Base-by-base conservation (phyloP, 306 rosid genomes). In the Prinsepia uniflora region DNA sequence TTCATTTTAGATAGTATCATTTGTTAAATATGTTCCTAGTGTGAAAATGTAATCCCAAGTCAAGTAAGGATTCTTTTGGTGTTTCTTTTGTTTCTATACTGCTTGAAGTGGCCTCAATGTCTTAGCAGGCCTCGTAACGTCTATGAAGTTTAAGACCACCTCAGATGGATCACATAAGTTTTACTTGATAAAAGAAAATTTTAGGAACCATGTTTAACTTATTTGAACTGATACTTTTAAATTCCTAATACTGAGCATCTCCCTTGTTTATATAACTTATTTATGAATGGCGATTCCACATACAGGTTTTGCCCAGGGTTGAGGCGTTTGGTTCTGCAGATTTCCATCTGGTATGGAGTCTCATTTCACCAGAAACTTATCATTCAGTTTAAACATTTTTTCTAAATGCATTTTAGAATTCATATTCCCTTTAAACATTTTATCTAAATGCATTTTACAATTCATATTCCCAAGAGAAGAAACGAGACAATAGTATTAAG, bases 341-440 rank as follows among this genome's bases (percentile, higher is more conserved):
- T 22, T 78, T 82, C 68, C 68, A 71, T 61, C 83, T 92, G 96
- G 98, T 92, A 89, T 44, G 75, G 55, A 78, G 64, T 47, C 71
- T 65, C 15, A 55, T 39, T 63, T 34, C 15, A 19, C 48, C 22
- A 70, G 59, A 64, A 47, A 9, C 40, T 72, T 15, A 45, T 47
- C 20, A 64, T 53, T 64, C 61, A 45, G 19, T 71, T 70, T 41
- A 19, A 57, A 19, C 34, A 22, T 56, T 6, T 20, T 56, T 20
- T 36, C 14, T 56, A 10, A 20, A 56, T 52, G 56, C 30, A 24
- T 56, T 11, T 22, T 6, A 19, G 22, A n/a, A n/a, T n/a, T n/a
- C n/a, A n/a, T n/a, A n/a, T n/a, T n/a, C n/a, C n/a, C n/a, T n/a
- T n/a, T n/a, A n/a, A n/a, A n/a, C n/a, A n/a, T n/a, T n/a, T n/a